phyloP scores from a whole-genome alignment of 2,329 filamentous ascomycete genomes.

The Alternaria sp. region DNA sequence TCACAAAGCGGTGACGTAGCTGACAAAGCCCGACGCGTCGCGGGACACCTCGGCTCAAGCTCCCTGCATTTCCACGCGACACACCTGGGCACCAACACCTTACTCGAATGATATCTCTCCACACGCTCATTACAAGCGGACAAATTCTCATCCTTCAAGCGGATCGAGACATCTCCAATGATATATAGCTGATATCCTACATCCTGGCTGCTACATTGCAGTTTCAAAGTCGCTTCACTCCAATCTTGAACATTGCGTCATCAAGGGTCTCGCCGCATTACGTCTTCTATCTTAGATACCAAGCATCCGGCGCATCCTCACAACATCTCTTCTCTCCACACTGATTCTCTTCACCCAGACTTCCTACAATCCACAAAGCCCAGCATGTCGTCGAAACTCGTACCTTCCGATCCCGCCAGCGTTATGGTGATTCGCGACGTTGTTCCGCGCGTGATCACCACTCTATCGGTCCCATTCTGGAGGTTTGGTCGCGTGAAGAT shows the following conservation, averaged over 20 bases:
- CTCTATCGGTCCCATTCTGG: constrained; percentile 81
- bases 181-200: constrained; percentile 4
- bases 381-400: constrained; percentile 47
- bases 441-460: constrained; percentile 74
- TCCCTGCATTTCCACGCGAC: constrained; percentile 13
- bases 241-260: constrained; percentile 32
- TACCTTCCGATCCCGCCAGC: constrained; percentile 71
- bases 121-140: neutral
- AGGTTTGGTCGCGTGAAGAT: constrained; percentile 81
- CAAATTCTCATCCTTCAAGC: neutral
- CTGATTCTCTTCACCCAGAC: neutral
- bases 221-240: neutral
- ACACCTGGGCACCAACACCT: constrained; percentile 4
- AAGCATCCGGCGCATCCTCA: constrained; percentile 3
- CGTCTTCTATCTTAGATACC: constrained; percentile 25
- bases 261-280: constrained; percentile 21
- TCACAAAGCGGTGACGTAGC: constrained; percentile 14
- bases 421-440: constrained; percentile 91
- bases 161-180: constrained; percentile 11
- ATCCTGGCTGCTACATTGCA: neutral
- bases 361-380: neutral
- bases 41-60: constrained; percentile 12
- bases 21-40: constrained; percentile 19
- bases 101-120: constrained; percentile 10
- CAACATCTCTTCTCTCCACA: neutral